phyloP scores from a whole-genome alignment of 495 filamentous ascomycete genomes.

The Thozetella sp. region DNA sequence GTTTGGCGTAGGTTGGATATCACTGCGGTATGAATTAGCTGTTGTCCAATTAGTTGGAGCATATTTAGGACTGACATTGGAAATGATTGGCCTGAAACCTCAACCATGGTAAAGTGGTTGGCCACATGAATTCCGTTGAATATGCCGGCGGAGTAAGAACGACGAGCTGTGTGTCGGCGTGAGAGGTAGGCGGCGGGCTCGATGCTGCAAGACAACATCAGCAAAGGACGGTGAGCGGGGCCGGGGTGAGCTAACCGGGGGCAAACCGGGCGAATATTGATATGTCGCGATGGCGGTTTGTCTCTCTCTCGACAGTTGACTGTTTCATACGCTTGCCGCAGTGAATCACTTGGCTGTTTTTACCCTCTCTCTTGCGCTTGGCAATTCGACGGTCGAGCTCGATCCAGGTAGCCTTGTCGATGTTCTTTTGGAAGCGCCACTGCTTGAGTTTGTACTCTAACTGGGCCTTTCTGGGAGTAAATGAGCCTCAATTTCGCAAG shows the following conservation, averaged over 20 bases:
- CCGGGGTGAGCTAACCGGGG: no score
- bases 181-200: slow-evolving; percentile 4
- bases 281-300: background rate
- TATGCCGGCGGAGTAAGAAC: slow-evolving; percentile 4
- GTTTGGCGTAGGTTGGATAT: no score
- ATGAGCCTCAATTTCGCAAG: background rate
- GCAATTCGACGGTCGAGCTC: slow-evolving; percentile 2
- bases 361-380: background rate
- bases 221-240: background rate
- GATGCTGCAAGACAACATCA: background rate
- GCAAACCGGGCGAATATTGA: no score
- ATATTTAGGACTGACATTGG: no score
- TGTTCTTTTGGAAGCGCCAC: slow-evolving; percentile 1
- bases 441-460: slow-evolving; percentile 8
- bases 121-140: slow-evolving; percentile 6
- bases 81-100: no score
- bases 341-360: slow-evolving; percentile 5
- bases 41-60: no score
- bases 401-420: slow-evolving; percentile 3
- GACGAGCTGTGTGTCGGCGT: background rate
- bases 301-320: slow-evolving; percentile 4
- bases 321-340: background rate
- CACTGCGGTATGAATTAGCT: no score
- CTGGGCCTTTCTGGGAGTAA: background rate
- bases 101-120: background rate